Percentiles rank a stretch among this genome's conserved stretches.
Evolutionary conservation across 495 filamentous ascomycete species (phyloP).

Genomic region (Penicillium subrubescens): DNA sequence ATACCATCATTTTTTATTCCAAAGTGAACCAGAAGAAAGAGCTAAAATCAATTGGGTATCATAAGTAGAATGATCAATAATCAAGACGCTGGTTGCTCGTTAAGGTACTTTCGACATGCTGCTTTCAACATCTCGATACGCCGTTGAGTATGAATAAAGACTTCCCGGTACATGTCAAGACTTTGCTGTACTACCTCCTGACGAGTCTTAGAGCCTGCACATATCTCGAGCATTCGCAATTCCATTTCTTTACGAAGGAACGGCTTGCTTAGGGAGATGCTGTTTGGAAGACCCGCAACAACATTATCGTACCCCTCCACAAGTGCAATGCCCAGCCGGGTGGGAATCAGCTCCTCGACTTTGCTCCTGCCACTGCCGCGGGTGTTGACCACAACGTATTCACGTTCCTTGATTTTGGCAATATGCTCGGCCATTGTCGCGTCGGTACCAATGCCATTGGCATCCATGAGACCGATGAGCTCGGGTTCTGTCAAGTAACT

Average conservation of each 20-base stretch:
- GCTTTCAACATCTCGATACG: slow-evolving; percentile 74
- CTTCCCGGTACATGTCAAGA: slow-evolving; percentile 79
- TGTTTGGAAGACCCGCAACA: slow-evolving; percentile 61
- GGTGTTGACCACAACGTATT: slow-evolving; percentile 74
- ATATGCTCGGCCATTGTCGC: slow-evolving; percentile 99
- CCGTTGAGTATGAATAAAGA: slow-evolving; percentile 75
- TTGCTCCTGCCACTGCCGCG: slow-evolving; percentile 56
- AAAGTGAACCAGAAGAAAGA: background rate
- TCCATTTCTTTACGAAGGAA: slow-evolving; percentile 99
- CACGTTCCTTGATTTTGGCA: slow-evolving; percentile 84
- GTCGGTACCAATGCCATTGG: slow-evolving; percentile 96
- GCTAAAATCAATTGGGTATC: background rate
- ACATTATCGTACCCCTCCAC: slow-evolving; percentile 93
- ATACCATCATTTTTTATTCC: background rate
- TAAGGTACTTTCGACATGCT: slow-evolving; percentile 52
- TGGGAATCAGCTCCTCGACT: slow-evolving; percentile 87
- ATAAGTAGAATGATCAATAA: background rate
- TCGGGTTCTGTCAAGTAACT: slow-evolving; percentile 93
- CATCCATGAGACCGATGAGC: slow-evolving; percentile 97
- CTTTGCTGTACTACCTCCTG: slow-evolving; percentile 76
- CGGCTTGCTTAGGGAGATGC: slow-evolving; percentile 91
- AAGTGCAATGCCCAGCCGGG: slow-evolving; percentile 83
- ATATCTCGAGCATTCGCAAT: slow-evolving; percentile 89
- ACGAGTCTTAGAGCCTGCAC: slow-evolving; percentile 77
- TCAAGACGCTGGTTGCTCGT: slow-evolving; percentile 32